Base-by-base conservation (phyloP, 306 rosid genomes). In the Alnus glutinosa region DNA sequence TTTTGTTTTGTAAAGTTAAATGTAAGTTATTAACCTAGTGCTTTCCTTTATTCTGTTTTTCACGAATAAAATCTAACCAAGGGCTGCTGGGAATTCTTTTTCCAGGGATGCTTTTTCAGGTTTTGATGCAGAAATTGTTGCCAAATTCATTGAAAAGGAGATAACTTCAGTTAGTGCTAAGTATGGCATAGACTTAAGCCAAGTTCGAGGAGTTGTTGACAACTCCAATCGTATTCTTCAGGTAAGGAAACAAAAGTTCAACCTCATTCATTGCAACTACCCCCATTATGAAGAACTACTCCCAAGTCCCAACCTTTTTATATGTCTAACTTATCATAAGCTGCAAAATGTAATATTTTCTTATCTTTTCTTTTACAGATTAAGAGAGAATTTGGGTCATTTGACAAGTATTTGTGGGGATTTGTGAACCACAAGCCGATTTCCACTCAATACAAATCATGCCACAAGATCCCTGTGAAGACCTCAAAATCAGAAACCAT, bases 401-500 rank as follows among this genome's bases (percentile, higher is more conserved):
- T 95, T 83, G 86, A 87, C 81, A 93, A 90, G 76, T 96, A 93
- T 81, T 81, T 96, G 0, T 96, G 97, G 98, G 99, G 98, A 1
- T 93, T 93, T 89, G 91, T 96, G 70, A 96, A 90, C 83, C 84
- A 91, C 39, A 91, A 90, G 76, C 93, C 96, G 0, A 90, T 96
- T 81, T 90, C 88, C 23, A 91, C 96, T 15, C 96, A 91, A 55
- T 90, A 93, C 91, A 96, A 91, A 75, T 88, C 91, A 80, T 96
- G 96, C 47, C 90, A 96, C 83, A 96, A 88, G 82, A 90, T 93
- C 12, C 99, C 98, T 81, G 98, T 89, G 81, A 96, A 93, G 91
- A 96, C 98, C 15, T 96, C 99, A 75, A 96, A 95, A 89, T 95
- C 99, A 64, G 99, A 95, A 70, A 90, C 86, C 90, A 93, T 95